Evolutionary conservation across 352 stramenopile species (phyloP), one percentile per base, ranked within the genome.

Genomic region (Globisporangium cylindrosporum): DNA sequence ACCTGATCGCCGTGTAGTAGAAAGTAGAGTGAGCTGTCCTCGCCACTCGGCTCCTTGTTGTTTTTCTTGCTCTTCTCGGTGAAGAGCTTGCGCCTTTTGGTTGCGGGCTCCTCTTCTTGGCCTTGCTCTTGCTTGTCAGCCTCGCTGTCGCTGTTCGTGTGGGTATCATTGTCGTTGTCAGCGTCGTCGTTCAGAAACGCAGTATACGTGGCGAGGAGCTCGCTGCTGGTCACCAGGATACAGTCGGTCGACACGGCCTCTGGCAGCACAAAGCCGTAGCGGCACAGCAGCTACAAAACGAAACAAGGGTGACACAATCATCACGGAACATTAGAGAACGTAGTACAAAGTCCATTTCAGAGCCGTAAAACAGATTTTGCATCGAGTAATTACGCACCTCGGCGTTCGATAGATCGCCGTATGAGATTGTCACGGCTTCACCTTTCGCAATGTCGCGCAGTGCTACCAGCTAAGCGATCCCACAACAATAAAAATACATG

Each of bases 341-440:
- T 5, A n/a, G 41, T n/a, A 9, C 15, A 8, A 49, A n/a, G 41
- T 15, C 15, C 41, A 49, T 49, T 49, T n/a, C 12, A 46, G 38
- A 46, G 38, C 38, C 15, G 20, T 18, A 43, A 2, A 49, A 49
- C 14, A 5, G 15, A 20, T 20, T 9, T 49, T n/a, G 14, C 0
- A 51, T 51, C 43, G 43, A 22, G 18, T 22, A 41, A 25, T 8
- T 18, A 48, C 53, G 49, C 69, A 92, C 84, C 84, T 93, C 81
- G 14, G 84, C 82, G 59, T 90, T 93, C 0, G 82, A 89, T 10
- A 93, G 70, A 15, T 88, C 73, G 32, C 84, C 84, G 59, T 93
- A 93, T 18, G 81, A 90, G 61, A 93, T 89, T 7, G 82, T 88
- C 51, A 93, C 81, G 9, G 78, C 59, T 20, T 89, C 71, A 12